phyloP scores from a whole-genome alignment of 2,329 filamentous ascomycete genomes.

The Ophiostoma sp. region DNA sequence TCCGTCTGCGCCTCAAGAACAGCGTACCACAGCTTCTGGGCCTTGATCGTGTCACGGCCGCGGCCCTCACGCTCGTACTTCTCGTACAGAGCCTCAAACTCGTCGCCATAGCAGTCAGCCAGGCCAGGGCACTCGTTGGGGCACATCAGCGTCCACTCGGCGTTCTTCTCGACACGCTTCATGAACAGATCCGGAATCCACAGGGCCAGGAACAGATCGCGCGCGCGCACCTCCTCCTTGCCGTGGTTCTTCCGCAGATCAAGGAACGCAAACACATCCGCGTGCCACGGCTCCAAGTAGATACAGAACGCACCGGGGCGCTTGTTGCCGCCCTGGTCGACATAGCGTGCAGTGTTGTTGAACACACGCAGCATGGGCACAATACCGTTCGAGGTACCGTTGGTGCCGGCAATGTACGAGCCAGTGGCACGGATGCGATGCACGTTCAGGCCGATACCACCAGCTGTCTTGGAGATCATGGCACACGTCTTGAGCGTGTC shows the following conservation, averaged over 20 bases:
- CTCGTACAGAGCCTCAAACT: constrained; percentile 93
- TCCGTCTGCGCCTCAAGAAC: constrained; percentile 98
- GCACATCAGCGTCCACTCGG: constrained; percentile 96
- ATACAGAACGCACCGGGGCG: constrained; percentile 97
- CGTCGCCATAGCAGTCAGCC: constrained; percentile 93
- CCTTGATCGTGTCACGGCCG: constrained; percentile 86
- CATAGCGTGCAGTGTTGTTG: constrained; percentile 98
- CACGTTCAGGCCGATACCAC: constrained; percentile 93
- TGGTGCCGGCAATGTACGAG: constrained; percentile 96
- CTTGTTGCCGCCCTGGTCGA: constrained; percentile 99
- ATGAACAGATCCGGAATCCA: constrained; percentile 99
- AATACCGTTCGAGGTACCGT: constrained; percentile 95
- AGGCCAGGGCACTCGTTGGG: constrained; percentile 93
- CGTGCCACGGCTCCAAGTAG: constrained; percentile 98
- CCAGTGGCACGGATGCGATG: constrained; percentile 96
- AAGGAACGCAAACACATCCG: constrained; percentile 94
- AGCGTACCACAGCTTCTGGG: constrained; percentile 99
- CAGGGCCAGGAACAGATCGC: constrained; percentile 93
- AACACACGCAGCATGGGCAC: constrained; percentile 97
- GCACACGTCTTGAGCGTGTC: constrained; percentile 98
- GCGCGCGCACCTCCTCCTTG: constrained; percentile 94
- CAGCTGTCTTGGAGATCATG: constrained; percentile 99
- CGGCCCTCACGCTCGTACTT: constrained; percentile 83
- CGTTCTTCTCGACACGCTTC: constrained; percentile 97
- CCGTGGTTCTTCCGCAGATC: constrained; percentile 99